Base-by-base conservation (phyloP, 73 alveolate genomes). In the Breviolum minutum region DNA sequence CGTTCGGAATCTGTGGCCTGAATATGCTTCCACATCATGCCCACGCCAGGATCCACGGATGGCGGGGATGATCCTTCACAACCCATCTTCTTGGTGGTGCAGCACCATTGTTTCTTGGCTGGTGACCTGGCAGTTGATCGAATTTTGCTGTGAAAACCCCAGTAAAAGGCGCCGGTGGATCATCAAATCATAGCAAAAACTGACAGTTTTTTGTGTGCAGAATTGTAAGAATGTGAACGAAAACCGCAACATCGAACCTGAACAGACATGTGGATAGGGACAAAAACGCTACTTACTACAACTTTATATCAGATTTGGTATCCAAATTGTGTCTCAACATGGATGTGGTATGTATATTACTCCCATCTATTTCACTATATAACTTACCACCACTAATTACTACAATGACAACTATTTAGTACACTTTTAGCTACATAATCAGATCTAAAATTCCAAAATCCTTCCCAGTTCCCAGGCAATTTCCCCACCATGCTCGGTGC, bases 1-100 rank as follows among this genome's bases (percentile, higher is more conserved):
- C n/a, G n/a, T n/a, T n/a, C n/a, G n/a, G n/a, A 17, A 17, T 13
- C 74, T 17, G 24, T 13, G 69, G 91, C 94, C 94, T 86, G 98
- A n/a, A 92, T 90, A 26, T 81, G 86, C 90, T 92, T 92, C 98
- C 98, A 92, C 8, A 61, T 69, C 98, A 92, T 92, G 81, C 98
- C 98, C 30, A 62, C 83, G 29, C 98, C 98, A 7, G 98, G 90
- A 54, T 92, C 98, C 90, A 92, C 98, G n/a, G 86, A 24, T 7
- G 98, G 98, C 7, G 98, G 82, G 54, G 80, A 61, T 14, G 22
- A 29, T 63, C 98, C 98, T 8, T 92, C 98, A 66, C 98, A 92
- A 27, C 98, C 98, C 79, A 73, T 92, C 91, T 76, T 80, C 80
- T 92, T 92, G 79, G 62, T 54, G 54, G 89, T 74, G 98, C 98